Conservation (phyloP, 106 monocot genomes). For the Ottelia alismoides region DNA sequence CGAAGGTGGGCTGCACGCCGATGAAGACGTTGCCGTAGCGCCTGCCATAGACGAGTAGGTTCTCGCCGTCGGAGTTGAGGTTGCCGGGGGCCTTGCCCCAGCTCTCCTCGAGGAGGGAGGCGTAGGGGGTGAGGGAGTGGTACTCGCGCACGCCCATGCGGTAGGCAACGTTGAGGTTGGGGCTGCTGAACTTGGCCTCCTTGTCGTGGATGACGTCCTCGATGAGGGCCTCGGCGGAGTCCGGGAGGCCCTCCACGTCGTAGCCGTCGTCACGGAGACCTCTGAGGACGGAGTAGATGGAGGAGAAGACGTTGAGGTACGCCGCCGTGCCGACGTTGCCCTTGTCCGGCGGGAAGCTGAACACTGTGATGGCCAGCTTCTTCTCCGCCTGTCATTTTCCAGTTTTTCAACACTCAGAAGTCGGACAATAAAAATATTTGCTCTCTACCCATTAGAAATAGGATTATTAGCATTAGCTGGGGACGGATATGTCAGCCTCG, state of each 20-base stretch:
- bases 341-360: conserved; percentile 88
- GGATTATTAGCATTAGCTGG: too few relatives aligned
- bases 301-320: conserved; percentile 66
- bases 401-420: too few relatives aligned
- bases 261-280: conserved; percentile 53
- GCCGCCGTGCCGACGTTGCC: conserved; percentile 83
- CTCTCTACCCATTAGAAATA: too few relatives aligned
- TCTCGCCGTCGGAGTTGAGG: conserved; percentile 67
- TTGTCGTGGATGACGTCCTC: conserved; percentile 77
- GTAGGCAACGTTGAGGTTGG: conserved; percentile 58
- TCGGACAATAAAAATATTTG: too few relatives aligned
- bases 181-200: conserved; percentile 74
- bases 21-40: conserved; percentile 82
- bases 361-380: conserved; percentile 73
- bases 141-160: conserved; percentile 69
- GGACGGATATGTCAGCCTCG: too few relatives aligned
- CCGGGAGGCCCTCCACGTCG: conserved; percentile 60
- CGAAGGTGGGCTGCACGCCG: conserved; percentile 79
- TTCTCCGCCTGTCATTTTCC: conserved; percentile 63
- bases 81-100: conserved; percentile 79
- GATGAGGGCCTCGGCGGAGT: conserved; percentile 47
- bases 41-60: conserved; percentile 69
- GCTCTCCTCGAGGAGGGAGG: conserved; percentile 38
- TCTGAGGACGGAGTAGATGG: conserved; percentile 58
- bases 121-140: conserved; percentile 61